These are phyloP conservation scores for Funneliformis mosseae DNA, from an alignment of 192 early-diverging fungal species.

Conservation along the genomic window DNA sequence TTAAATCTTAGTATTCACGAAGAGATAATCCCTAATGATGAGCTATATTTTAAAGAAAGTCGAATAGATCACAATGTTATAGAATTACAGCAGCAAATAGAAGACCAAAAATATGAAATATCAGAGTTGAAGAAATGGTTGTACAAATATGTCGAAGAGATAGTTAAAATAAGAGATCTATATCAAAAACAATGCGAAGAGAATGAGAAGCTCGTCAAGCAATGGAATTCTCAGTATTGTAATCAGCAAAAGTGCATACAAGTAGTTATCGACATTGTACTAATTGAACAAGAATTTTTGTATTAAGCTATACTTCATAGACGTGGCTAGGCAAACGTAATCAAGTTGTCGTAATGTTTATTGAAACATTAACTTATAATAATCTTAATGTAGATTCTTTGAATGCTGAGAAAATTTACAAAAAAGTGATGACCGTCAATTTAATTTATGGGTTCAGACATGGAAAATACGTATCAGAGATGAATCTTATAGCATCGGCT, in stretches of 20 bases:
- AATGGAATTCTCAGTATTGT: too few relatives aligned
- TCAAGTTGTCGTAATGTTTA: conserved; percentile 8
- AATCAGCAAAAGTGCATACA: neutral
- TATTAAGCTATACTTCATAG: conserved; percentile 7
- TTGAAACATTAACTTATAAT: conserved; percentile 20
- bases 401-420: neutral
- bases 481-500: conserved; percentile 13
- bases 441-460: conserved; percentile 10
- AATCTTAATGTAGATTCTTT: too few relatives aligned
- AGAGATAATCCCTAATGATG: neutral
- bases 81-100: neutral
- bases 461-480: conserved; percentile 18
- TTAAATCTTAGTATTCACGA: neutral
- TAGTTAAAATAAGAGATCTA: neutral
- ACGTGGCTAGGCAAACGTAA: neutral
- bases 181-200: conserved; percentile 16
- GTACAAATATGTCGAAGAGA: neutral
- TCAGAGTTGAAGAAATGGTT: neutral
- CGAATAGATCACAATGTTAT: neutral
- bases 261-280: neutral
- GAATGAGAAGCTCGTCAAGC: too few relatives aligned
- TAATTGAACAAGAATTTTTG: neutral
- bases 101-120: too few relatives aligned
- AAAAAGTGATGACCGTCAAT: neutral
- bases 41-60: neutral